Percentiles rank a stretch among this genome's conserved stretches.
phyloP scores from a whole-genome alignment of 2,329 filamentous ascomycete species.

The Colletotrichum scovillei region DNA sequence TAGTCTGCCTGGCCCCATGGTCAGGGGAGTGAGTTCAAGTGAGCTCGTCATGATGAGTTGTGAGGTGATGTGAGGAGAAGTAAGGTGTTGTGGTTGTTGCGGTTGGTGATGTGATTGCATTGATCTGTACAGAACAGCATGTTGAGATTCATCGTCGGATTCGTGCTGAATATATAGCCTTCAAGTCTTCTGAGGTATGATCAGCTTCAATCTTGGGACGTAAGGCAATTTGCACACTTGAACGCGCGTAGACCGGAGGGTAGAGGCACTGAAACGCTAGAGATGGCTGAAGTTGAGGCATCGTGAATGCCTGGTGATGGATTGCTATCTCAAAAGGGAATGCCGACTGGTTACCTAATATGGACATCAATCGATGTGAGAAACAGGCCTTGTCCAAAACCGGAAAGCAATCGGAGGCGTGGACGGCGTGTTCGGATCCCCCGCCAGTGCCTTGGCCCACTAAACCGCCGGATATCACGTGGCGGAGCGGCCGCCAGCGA shows the following conservation, averaged over 20 bases:
- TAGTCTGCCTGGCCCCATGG: neutral
- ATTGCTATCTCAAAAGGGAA: neutral
- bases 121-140: neutral
- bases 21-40: neutral
- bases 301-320: neutral
- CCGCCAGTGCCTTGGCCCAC: neutral
- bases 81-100: neutral
- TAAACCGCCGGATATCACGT: neutral
- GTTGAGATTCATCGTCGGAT: neutral
- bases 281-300: neutral
- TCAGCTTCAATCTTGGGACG: neutral
- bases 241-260: neutral
- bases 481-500: neutral
- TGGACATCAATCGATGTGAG: neutral
- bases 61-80: neutral
- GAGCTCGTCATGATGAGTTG: conserved; percentile 23
- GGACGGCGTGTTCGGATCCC: neutral
- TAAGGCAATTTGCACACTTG: neutral
- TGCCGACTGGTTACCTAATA: neutral
- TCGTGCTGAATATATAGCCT: neutral
- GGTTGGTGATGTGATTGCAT: neutral
- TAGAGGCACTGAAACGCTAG: neutral
- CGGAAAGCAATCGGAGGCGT: neutral
- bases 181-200: neutral
- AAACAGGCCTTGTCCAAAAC: too few species aligned